Percentiles rank a stretch among this genome's conserved stretches.
Conservation (phyloP, 192 early-diverging fungal genomes). For the Rhizoclosmatium sp. region DNA sequence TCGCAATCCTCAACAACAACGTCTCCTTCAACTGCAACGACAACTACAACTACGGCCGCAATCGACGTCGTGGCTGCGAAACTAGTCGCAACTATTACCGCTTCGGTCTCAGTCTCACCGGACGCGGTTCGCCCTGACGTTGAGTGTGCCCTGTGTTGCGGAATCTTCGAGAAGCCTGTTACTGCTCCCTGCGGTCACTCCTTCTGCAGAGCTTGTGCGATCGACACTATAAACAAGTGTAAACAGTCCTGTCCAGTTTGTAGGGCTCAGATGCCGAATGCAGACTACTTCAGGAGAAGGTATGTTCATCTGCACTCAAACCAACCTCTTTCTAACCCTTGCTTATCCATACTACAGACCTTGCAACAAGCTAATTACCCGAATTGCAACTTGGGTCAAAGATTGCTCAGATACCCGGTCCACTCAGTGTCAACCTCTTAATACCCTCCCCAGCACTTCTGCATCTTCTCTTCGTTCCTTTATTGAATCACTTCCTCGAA, state of each 20-base stretch:
- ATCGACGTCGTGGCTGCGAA: constrained; percentile 5
- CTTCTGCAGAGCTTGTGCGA: constrained; percentile 63
- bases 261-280: constrained; percentile 8
- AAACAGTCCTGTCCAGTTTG: constrained; percentile 31
- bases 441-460: background rate
- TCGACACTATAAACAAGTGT: constrained; percentile 14
- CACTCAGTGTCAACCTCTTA: background rate
- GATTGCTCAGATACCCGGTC: background rate
- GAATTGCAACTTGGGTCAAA: constrained; percentile 13
- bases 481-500: background rate
- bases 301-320: background rate
- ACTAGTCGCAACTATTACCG: background rate
- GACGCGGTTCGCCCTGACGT: constrained; percentile 41
- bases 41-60: background rate
- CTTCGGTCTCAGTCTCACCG: background rate
- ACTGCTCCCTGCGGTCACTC: constrained; percentile 74
- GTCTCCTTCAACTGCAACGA: background rate
- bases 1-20: background rate
- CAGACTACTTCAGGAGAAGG: constrained; percentile 15
- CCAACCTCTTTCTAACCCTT: background rate
- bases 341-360: background rate
- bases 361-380: background rate
- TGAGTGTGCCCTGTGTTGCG: constrained; percentile 71
- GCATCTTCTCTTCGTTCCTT: background rate
- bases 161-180: constrained; percentile 61